phyloP scores from a whole-genome alignment of 164 flowering plant genomes.

The Kalanchoe fedtschenkoi region DNA sequence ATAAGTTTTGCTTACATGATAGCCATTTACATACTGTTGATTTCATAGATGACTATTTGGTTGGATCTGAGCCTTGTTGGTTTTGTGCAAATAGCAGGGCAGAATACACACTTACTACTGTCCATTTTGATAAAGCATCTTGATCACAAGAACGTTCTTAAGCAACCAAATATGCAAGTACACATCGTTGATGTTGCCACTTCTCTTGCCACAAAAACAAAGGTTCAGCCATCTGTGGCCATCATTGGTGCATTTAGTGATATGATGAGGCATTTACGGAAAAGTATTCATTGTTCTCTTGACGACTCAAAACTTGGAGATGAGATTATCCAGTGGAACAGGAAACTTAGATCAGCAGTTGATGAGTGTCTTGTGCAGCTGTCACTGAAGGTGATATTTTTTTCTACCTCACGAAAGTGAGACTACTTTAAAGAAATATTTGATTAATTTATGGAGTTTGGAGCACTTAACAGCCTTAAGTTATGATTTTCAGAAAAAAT shows the following conservation, averaged over 20 bases:
- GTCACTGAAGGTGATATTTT: conserved; percentile 42
- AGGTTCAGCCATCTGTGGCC: conserved; percentile 44
- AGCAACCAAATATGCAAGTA: conserved; percentile 43
- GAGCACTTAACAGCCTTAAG: not conserved
- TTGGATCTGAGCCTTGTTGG: not conserved
- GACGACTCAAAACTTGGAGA: conserved; percentile 29
- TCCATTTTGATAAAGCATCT: conserved; percentile 77
- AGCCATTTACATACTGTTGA: not conserved
- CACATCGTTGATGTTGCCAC: conserved; percentile 41
- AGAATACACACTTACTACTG: conserved; percentile 41
- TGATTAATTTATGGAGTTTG: not conserved
- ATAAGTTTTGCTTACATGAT: not conserved
- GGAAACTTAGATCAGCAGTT: conserved; percentile 48
- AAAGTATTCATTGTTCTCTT: conserved; percentile 54
- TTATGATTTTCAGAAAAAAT: no score
- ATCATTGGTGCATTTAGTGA: conserved; percentile 57
- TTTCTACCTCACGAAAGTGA: not conserved
- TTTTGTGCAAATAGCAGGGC: conserved; percentile 2
- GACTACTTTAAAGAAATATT: not conserved
- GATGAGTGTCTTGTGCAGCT: conserved; percentile 62
- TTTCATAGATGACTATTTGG: not conserved
- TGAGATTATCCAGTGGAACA: conserved; percentile 27
- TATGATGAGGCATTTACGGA: conserved; percentile 65
- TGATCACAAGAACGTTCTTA: conserved; percentile 70
- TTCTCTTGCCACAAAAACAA: conserved; percentile 41